phyloP scores from a whole-genome alignment of 768 basidiomycete species.

The Hypsizygus marmoreus region DNA sequence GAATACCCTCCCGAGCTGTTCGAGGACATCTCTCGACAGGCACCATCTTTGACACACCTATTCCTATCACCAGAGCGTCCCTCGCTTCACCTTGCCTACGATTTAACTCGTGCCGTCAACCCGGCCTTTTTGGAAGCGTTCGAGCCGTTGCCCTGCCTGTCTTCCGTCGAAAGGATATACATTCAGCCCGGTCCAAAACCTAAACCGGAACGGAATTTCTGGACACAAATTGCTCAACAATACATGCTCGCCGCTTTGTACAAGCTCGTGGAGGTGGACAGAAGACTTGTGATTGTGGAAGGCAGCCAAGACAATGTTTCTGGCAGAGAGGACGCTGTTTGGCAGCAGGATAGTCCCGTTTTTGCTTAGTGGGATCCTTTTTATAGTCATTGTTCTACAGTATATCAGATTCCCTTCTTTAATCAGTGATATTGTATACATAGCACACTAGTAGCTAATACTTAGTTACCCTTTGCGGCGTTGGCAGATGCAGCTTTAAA shows the following conservation, averaged over 20 bases:
- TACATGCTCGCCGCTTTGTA: slow-evolving; percentile 7
- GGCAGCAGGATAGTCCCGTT: background rate
- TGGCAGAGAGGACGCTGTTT: slow-evolving; percentile 8
- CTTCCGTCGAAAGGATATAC: slow-evolving; percentile 12
- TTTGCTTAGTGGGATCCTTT: background rate
- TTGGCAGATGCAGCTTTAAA: slow-evolving; percentile 14
- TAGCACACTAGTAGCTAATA: background rate
- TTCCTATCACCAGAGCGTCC: slow-evolving; percentile 19
- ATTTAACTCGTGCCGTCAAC: slow-evolving; percentile 15
- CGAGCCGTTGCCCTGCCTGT: slow-evolving; percentile 11
- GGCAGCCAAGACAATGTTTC: slow-evolving; percentile 1
- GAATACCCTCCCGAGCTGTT: slow-evolving; percentile 24
- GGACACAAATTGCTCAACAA: slow-evolving; percentile 9
- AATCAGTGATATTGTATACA: too few relatives aligned
- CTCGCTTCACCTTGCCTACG: slow-evolving; percentile 17
- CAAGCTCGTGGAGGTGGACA: slow-evolving; percentile 2
- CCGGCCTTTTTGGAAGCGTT: background rate
- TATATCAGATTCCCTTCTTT: background rate
- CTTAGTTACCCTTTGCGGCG: slow-evolving; percentile 2
- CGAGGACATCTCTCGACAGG: slow-evolving; percentile 23
- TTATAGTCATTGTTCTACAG: background rate
- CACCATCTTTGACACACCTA: slow-evolving; percentile 21
- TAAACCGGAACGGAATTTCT: slow-evolving; percentile 7
- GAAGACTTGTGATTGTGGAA: slow-evolving; percentile 4
- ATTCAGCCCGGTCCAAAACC: slow-evolving; percentile 14